A percentile compares a stretch with the other conserved stretches of the same genome.
phyloP scores from a whole-genome alignment of 2,329 filamentous ascomycete genomes.

The Parastagonospora avenae region DNA sequence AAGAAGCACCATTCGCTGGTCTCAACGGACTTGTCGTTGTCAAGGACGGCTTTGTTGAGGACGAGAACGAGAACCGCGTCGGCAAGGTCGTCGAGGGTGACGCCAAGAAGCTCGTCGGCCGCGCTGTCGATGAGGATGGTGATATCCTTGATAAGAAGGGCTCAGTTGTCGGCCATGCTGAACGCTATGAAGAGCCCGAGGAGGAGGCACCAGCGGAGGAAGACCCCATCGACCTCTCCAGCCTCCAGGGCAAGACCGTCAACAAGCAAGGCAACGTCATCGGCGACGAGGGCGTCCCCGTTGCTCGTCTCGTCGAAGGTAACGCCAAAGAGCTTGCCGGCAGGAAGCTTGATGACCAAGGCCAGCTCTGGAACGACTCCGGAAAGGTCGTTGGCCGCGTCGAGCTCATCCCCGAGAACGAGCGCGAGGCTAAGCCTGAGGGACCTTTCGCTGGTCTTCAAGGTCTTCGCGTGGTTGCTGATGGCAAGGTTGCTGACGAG shows the following conservation, averaged over 20 bases:
- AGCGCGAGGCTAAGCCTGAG: conserved; percentile 59
- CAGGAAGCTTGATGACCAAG: conserved; percentile 73
- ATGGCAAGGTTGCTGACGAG: conserved; percentile 56
- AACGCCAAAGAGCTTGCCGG: conserved; percentile 67
- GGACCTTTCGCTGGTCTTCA: conserved; percentile 57
- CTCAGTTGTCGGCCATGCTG: conserved; percentile 57
- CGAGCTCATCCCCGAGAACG: conserved; percentile 70
- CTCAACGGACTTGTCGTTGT: conserved; percentile 57
- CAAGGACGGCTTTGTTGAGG: conserved; percentile 56
- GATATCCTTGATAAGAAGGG: conserved; percentile 61
- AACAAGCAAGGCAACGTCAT: conserved; percentile 59
- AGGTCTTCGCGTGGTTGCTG: conserved; percentile 54
- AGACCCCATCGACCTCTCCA: conserved; percentile 52
- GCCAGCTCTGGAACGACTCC: conserved; percentile 74
- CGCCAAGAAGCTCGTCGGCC: conserved; percentile 57
- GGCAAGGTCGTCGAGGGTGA: conserved; percentile 57
- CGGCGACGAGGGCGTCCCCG: conserved; percentile 55
- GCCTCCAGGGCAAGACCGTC: conserved; percentile 53
- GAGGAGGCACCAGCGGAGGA: conserved; percentile 54
- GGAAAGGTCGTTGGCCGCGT: conserved; percentile 72
- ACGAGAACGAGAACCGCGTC: conserved; percentile 57
- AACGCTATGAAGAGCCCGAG: conserved; percentile 69
- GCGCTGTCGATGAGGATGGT: conserved; percentile 57
- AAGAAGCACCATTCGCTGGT: conserved; percentile 57
- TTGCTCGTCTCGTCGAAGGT: conserved; percentile 71